Base-by-base conservation (phyloP, 2,329 filamentous ascomycete species). In the Trichoderma sp. region DNA sequence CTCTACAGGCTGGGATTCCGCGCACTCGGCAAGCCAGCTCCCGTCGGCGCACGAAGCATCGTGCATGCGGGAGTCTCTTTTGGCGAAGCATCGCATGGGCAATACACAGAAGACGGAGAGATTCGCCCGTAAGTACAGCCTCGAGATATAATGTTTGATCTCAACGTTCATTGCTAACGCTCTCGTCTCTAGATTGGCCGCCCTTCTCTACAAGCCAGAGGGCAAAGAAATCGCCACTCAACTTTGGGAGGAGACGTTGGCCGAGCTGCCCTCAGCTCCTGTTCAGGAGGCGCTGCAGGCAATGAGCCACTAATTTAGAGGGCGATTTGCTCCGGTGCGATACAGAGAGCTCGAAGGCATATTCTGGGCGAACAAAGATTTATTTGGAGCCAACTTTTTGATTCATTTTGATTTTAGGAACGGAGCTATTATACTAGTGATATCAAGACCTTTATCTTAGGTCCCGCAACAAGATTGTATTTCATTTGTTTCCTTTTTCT, bases 51-150 rank as follows among this genome's bases (percentile, higher is more conserved):
- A 16, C 40, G 40, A 4, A 43, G 40, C 49, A 53, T 53, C 49
- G 49, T 53, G 21, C 49, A 53, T 29, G 49, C 49, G 11, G 49
- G 21, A 16, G 49, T 53, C 24, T 24, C 21, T 27, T 53, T 53
- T 16, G 49, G 49, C 3, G 49, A 53, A 16, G 49, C n/a, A 27
- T 24, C 24, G 11, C 49, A 53, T 53, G 49, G 49, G 14, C 49
- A 53, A 53, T 53, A 53, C 49, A 53, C 49, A 53, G 49, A 53
- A 53, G 49, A 53, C 27, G 49, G 49, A 27, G 49, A 53, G 24
- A 53, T 53, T 27, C 49, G 49, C 3, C 49, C 49, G 49, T 53
- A 29, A 53, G 49, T 53, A 27, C 10, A 53, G 19, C 6, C 40
- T n/a, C 40, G n/a, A 43, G 40, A 3, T 4, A 8, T 19, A 2